Evolutionary conservation across 306 rosid species (phyloP).

Genomic region (Trichosanthes truncata): DNA sequence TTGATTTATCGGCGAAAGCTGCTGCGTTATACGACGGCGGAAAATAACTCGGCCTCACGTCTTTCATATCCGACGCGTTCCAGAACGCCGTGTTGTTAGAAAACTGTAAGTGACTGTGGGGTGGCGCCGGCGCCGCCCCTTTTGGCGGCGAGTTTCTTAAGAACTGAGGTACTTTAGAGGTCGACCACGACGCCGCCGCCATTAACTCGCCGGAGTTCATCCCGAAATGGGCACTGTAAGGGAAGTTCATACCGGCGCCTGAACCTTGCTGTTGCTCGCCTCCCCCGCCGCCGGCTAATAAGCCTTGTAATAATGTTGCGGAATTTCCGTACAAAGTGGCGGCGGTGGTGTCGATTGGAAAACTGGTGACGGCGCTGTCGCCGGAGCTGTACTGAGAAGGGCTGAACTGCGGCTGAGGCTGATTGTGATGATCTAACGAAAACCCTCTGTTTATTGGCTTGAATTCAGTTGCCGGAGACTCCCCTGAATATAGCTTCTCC

Average conservation of each 20-base stretch:
- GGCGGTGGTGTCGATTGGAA: slow-evolving; percentile 41
- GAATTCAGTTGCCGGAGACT: slow-evolving; percentile 31
- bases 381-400: slow-evolving; percentile 76
- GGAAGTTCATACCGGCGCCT: slow-evolving; percentile 17
- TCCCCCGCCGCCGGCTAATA: slow-evolving; percentile 9
- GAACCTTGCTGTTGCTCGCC: slow-evolving; percentile 37
- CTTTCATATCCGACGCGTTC: slow-evolving; percentile 83
- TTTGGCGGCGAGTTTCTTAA: slow-evolving; percentile 71
- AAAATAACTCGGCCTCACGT: slow-evolving; percentile 41
- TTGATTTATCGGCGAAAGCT: slow-evolving; percentile 48
- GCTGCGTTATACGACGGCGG: slow-evolving; percentile 41
- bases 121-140: slow-evolving; percentile 4
- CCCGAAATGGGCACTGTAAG: slow-evolving; percentile 39
- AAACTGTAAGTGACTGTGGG: slow-evolving; percentile 51
- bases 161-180: slow-evolving; percentile 66
- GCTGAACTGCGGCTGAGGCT: slow-evolving; percentile 41
- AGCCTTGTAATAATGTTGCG: slow-evolving; percentile 60
- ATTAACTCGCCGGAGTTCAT: slow-evolving; percentile 41
- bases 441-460: slow-evolving; percentile 54
- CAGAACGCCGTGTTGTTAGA: slow-evolving; percentile 76
- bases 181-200: slow-evolving; percentile 33
- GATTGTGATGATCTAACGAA: slow-evolving; percentile 41
- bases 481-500: slow-evolving; percentile 45
- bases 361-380: slow-evolving; percentile 52
- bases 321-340: slow-evolving; percentile 45